These are phyloP conservation scores for Vinca major DNA, from an alignment of 305 asterid species.

Conservation along the genomic window DNA sequence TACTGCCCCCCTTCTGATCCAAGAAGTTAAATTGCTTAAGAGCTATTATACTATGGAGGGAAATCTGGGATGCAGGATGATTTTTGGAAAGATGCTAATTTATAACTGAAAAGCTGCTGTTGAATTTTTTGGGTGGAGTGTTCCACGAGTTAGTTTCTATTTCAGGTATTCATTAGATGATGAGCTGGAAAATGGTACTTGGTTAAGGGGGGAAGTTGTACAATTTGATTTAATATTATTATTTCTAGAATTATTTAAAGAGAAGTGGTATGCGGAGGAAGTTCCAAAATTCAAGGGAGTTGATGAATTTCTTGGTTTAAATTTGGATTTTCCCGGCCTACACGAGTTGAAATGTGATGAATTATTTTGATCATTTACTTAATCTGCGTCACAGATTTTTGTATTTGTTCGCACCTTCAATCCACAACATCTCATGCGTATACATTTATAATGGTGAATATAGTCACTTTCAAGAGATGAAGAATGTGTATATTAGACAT, in stretches of 20 bases:
- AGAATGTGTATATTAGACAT: neutral
- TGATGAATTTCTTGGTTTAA: neutral
- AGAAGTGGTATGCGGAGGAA: neutral
- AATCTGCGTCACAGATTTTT: neutral
- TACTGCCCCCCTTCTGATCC: neutral
- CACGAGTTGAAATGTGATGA: neutral
- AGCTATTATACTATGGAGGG: neutral
- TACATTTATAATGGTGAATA: neutral
- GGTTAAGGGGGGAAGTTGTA: neutral
- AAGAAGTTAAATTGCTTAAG: neutral
- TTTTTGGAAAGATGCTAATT: too few relatives aligned
- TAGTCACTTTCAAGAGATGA: neutral
- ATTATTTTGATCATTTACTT: neutral
- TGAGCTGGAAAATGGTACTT: neutral
- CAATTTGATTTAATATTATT: neutral
- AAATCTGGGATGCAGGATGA: neutral
- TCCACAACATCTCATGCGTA: neutral
- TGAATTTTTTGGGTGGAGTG: neutral
- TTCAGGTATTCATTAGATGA: neutral
- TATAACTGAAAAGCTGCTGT: neutral
- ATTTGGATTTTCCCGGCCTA: neutral
- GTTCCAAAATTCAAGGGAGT: neutral
- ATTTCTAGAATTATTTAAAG: neutral
- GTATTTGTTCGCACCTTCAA: neutral
- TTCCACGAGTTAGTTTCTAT: neutral